Conservation (phyloP, 495 filamentous ascomycete species). For the Aspergillus biplanus region DNA sequence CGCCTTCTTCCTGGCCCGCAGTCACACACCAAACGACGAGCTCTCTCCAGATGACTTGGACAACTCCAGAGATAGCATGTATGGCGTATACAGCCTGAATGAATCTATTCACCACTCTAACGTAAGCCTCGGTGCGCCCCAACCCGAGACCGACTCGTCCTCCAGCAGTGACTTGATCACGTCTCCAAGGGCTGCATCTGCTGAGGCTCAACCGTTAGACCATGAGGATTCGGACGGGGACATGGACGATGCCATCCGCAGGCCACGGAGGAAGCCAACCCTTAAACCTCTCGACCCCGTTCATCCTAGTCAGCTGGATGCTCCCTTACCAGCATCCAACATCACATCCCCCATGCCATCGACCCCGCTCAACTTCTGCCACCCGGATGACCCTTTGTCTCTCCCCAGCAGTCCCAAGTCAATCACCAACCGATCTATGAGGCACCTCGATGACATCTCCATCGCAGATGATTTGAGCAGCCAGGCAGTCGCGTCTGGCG, state of each 20-base stretch:
- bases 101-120: slow-evolving; percentile 48
- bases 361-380: slow-evolving; percentile 48
- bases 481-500: slow-evolving; percentile 53
- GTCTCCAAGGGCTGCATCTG: background rate
- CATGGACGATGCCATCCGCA: slow-evolving; percentile 31
- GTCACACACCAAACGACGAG: slow-evolving; percentile 26
- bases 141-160: slow-evolving; percentile 17
- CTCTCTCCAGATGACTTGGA: slow-evolving; percentile 28
- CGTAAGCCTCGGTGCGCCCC: slow-evolving; percentile 20
- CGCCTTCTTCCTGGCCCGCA: slow-evolving; percentile 53
- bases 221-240: slow-evolving; percentile 34
- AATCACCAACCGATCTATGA: slow-evolving; percentile 50
- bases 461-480: slow-evolving; percentile 54
- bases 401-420: slow-evolving; percentile 59
- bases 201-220: slow-evolving; percentile 18
- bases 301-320: slow-evolving; percentile 25
- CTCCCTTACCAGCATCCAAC: slow-evolving; percentile 30
- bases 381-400: slow-evolving; percentile 47
- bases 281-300: slow-evolving; percentile 35
- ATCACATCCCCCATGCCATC: slow-evolving; percentile 43
- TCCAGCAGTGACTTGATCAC: slow-evolving; percentile 16
- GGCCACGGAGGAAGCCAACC: slow-evolving; percentile 40
- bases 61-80: slow-evolving; percentile 48
- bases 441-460: slow-evolving; percentile 54
- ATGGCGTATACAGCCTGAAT: slow-evolving; percentile 67